Percentiles rank a stretch among this genome's conserved stretches.
Conservation (phyloP, 1,284 basidiomycete genomes). For the Flammula alnicola region DNA sequence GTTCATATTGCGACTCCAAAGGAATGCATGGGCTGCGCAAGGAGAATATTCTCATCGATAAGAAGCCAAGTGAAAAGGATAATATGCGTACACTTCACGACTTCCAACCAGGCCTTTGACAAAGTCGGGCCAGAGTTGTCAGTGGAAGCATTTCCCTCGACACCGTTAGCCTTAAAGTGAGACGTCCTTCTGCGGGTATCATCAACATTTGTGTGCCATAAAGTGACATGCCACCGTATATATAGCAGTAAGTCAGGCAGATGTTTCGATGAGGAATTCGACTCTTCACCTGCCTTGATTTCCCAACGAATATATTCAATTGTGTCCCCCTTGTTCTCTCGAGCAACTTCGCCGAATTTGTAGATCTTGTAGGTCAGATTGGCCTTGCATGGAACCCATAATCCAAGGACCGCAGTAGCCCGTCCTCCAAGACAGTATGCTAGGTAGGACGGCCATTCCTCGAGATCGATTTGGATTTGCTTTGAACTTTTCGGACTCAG, state of each 20-base stretch:
- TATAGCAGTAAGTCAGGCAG: conserved; percentile 4
- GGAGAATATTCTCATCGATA: too few relatives aligned
- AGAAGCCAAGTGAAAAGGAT: background rate
- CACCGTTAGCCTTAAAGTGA: conserved; percentile 10
- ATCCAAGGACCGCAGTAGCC: conserved; percentile 6
- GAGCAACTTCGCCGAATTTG: conserved; percentile 6
- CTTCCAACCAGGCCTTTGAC: conserved; percentile 23
- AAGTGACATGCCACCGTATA: conserved; percentile 8
- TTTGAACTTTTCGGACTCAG: background rate
- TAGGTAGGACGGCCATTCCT: conserved; percentile 1
- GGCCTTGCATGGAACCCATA: background rate
- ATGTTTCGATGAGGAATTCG: conserved; percentile 3
- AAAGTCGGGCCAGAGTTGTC: conserved; percentile 12
- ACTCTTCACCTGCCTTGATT: background rate
- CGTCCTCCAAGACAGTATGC: conserved; percentile 7
- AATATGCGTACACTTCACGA: conserved; percentile 26
- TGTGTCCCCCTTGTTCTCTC: conserved; percentile 3
- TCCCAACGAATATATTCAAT: background rate
- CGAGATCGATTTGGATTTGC: background rate
- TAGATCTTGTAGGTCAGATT: conserved; percentile 7
- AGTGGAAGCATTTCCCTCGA: conserved; percentile 5
- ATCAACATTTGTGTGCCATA: conserved; percentile 7
- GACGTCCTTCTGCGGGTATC: conserved; percentile 11
- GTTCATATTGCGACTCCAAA: conserved; percentile 35
- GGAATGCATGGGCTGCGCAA: conserved; percentile 31